Evolutionary conservation across 805 yeast species (phyloP).

Genomic region (Brettanomyces anomalus): DNA sequence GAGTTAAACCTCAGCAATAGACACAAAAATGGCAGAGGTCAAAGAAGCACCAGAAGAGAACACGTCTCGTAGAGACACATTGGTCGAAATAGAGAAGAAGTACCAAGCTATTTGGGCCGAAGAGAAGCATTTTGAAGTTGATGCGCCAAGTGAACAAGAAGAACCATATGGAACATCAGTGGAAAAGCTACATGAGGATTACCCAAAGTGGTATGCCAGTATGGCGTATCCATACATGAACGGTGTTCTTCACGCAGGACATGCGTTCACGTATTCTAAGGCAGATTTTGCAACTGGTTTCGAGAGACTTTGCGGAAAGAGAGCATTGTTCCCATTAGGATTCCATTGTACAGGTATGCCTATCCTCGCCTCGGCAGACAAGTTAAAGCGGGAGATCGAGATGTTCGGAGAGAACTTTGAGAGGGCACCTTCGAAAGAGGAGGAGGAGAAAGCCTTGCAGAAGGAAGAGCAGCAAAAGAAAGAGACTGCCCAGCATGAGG

Average conservation of each 20-base stretch:
- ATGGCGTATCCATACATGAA: slow-evolving; percentile 99
- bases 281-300: slow-evolving; percentile 88
- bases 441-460: slow-evolving; percentile 32
- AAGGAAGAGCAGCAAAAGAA: slow-evolving; percentile 23
- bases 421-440: slow-evolving; percentile 56
- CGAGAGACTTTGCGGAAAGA: slow-evolving; percentile 89
- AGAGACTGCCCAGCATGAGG: slow-evolving; percentile 43
- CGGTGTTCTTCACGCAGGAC: slow-evolving; percentile 97
- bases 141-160: slow-evolving; percentile 77
- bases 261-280: slow-evolving; percentile 88
- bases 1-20: no score
- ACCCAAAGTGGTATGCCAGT: slow-evolving; percentile 83
- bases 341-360: slow-evolving; percentile 99
- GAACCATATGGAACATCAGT: slow-evolving; percentile 40
- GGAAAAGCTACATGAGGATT: slow-evolving; percentile 65
- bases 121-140: slow-evolving; percentile 74
- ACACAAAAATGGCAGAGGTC: no score
- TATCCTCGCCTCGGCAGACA: slow-evolving; percentile 91
- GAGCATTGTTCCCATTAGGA: slow-evolving; percentile 90
- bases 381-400: slow-evolving; percentile 87
- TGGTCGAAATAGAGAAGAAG: slow-evolving; percentile 79
- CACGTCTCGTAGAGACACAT: slow-evolving; percentile 91
- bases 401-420: slow-evolving; percentile 76
- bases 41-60: slow-evolving; percentile 21
- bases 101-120: slow-evolving; percentile 85